phyloP scores from a whole-genome alignment of 2,329 filamentous ascomycete genomes.

The Dactylellina leptospora region DNA sequence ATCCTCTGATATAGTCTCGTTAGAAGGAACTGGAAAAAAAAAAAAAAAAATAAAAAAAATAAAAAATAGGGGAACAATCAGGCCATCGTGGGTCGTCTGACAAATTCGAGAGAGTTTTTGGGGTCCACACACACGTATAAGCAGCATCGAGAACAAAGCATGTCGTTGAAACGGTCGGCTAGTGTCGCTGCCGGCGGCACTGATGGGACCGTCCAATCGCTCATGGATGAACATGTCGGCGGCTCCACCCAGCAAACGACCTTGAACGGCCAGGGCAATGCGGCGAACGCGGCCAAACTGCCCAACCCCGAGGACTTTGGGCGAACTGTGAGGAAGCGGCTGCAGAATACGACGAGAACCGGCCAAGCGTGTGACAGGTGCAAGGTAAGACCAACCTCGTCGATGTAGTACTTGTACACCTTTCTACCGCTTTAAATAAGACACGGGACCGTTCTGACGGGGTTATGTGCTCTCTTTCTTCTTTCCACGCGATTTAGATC shows the following conservation, averaged over 20 bases:
- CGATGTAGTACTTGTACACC: too few species aligned
- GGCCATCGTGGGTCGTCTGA: constrained; percentile 26
- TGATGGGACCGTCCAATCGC: constrained; percentile 28
- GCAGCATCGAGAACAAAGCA: not conserved
- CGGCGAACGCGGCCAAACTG: constrained; percentile 49
- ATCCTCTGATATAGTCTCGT: not conserved
- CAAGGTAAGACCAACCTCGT: constrained; percentile 69
- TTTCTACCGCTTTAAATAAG: constrained; percentile 12
- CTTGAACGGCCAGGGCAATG: constrained; percentile 1
- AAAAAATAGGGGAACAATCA: too few species aligned
- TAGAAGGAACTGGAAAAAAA: not conserved
- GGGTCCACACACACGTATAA: constrained; percentile 1
- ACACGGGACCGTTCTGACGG: not conserved
- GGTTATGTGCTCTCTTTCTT: not conserved
- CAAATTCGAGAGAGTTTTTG: constrained; percentile 1
- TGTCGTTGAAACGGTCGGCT: constrained; percentile 52
- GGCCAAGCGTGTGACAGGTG: constrained; percentile 89
- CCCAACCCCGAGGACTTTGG: constrained; percentile 59
- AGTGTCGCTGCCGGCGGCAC: constrained; percentile 19
- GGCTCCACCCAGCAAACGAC: constrained; percentile 15
- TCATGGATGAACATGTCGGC: constrained; percentile 20
- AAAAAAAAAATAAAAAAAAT: not conserved
- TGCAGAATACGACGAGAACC: constrained; percentile 69
- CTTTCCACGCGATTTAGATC: constrained; percentile 64
- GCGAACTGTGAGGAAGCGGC: constrained; percentile 65